Conservation (phyloP, 1,284 basidiomycete species). For the Pseudozyma pruni region DNA sequence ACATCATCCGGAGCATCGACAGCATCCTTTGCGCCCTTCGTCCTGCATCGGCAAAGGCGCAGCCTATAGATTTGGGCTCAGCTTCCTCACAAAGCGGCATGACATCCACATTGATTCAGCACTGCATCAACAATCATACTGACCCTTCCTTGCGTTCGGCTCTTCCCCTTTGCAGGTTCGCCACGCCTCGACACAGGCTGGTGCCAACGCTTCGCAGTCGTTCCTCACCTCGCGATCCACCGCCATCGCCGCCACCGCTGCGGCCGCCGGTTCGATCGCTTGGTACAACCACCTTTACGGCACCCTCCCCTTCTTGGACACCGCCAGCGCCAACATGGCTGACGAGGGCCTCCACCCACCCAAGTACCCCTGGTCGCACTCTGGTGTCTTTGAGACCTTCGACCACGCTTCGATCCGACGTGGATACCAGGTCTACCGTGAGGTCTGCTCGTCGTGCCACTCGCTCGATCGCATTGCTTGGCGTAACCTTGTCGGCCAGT, state of each 20-base stretch:
- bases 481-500: conserved; percentile 98
- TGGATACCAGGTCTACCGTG: conserved; percentile 98
- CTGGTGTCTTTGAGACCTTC: conserved; percentile 86
- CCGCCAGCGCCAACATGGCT: conserved; percentile 67
- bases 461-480: conserved; percentile 99
- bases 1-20: no score
- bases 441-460: conserved; percentile 98
- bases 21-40: no score
- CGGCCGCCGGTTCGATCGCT: conserved; percentile 87
- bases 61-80: background rate
- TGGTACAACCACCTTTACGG: conserved; percentile 98
- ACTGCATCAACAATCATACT: conserved; percentile 11
- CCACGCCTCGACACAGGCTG: conserved; percentile 57
- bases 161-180: conserved; percentile 48
- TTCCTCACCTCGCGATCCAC: conserved; percentile 79
- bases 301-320: conserved; percentile 68
- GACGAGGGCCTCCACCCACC: conserved; percentile 95
- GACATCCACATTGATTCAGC: background rate
- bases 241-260: conserved; percentile 79
- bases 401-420: conserved; percentile 96
- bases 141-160: conserved; percentile 2
- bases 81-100: conserved; percentile 1
- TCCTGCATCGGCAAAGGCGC: no score
- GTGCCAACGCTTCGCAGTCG: conserved; percentile 59
- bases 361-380: conserved; percentile 89